Conservation (phyloP, 2,329 filamentous ascomycete genomes). For the Phialophora macrospora region DNA sequence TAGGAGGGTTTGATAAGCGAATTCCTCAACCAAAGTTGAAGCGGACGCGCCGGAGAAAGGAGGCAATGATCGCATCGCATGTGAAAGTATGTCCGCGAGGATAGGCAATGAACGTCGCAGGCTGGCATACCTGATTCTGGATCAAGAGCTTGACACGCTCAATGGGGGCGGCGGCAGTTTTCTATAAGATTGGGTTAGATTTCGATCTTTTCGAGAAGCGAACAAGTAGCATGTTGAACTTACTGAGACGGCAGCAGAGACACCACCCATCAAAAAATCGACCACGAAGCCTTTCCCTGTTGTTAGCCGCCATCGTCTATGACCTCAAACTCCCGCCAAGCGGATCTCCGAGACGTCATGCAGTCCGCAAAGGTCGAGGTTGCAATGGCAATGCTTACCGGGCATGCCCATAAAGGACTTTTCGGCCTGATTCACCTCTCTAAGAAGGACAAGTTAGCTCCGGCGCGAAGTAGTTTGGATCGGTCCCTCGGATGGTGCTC, state of each 20-base stretch:
- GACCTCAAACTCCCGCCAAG: slow-evolving; percentile 11
- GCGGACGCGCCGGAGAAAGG: slow-evolving; percentile 15
- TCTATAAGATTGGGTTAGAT: slow-evolving; percentile 48
- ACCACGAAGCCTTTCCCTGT: slow-evolving; percentile 75
- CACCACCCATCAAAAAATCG: slow-evolving; percentile 99
- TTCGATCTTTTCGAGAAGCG: slow-evolving; percentile 2
- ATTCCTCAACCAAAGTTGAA: slow-evolving; percentile 2
- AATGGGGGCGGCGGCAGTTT: slow-evolving; percentile 99
- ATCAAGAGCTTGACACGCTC: slow-evolving; percentile 99
- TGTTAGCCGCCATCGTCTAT: slow-evolving; percentile 18
- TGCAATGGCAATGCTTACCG: slow-evolving; percentile 14
- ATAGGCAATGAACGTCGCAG: slow-evolving; percentile 9
- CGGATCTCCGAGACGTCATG: slow-evolving; percentile 4
- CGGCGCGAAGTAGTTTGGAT: neutral
- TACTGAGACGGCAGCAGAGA: slow-evolving; percentile 94
- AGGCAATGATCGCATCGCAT: neutral
- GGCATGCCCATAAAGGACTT: slow-evolving; percentile 57
- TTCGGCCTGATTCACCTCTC: slow-evolving; percentile 55
- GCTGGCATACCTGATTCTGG: slow-evolving; percentile 92
- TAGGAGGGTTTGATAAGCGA: slow-evolving; percentile 20
- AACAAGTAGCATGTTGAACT: slow-evolving; percentile 9
- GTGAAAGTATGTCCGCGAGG: neutral
- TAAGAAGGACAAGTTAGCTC: slow-evolving; percentile 5
- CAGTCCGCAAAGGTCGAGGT: slow-evolving; percentile 9
- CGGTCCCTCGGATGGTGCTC: neutral